These are phyloP conservation scores for Fusarium sp. DNA, from an alignment of 2,329 filamentous ascomycete species.

Conservation along the genomic window DNA sequence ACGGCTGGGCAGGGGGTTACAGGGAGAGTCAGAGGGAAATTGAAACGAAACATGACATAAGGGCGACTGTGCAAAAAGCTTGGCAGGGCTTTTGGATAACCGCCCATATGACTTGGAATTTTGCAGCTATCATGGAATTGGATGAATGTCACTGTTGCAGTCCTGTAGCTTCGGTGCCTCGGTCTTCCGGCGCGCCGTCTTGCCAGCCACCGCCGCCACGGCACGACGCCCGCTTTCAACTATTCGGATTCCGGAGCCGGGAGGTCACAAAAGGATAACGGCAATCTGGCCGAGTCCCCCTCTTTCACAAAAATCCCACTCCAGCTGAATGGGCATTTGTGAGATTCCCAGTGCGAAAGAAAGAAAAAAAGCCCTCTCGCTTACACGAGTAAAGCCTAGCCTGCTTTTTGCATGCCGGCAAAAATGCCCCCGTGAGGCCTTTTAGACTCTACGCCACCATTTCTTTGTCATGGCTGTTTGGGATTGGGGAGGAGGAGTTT, in stretches of 20 bases:
- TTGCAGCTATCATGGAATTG: background rate
- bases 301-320: background rate
- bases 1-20: background rate
- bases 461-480: background rate
- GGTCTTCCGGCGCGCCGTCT: conserved; percentile 11
- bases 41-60: conserved; percentile 3
- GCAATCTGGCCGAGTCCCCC: conserved; percentile 8
- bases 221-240: background rate
- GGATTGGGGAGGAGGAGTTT: background rate
- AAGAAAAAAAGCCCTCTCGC: background rate
- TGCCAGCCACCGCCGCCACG: conserved; percentile 24
- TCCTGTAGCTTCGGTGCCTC: conserved; percentile 4
- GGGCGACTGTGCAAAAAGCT: conserved; percentile 2
- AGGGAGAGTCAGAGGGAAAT: background rate
- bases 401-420: background rate
- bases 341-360: background rate
- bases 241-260: background rate
- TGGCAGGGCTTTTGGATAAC: conserved; percentile 12
- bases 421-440: background rate
- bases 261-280: conserved; percentile 19
- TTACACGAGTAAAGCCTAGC: background rate
- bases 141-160: background rate
- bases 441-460: background rate
- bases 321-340: background rate
- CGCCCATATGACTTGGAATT: background rate